A percentile compares a stretch with the other conserved stretches of the same genome.
Conservation (phyloP, 1,284 basidiomycete genomes). For the Naganishia sp. region DNA sequence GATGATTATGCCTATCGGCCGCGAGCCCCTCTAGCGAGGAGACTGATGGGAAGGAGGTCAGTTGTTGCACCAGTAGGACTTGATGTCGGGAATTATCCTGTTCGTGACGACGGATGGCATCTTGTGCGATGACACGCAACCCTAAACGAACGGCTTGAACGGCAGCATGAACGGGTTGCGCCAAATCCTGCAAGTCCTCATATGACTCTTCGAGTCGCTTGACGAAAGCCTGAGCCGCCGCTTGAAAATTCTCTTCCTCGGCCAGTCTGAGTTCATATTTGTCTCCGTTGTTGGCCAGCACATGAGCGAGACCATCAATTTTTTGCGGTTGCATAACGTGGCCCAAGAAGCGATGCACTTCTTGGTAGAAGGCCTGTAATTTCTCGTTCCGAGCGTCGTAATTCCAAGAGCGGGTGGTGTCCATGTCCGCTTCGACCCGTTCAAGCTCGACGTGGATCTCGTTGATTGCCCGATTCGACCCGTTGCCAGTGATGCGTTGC, state of each 20-base stretch:
- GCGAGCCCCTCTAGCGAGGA: slow-evolving; percentile 37
- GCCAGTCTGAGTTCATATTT: slow-evolving; percentile 40
- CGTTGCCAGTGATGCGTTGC: slow-evolving; percentile 63
- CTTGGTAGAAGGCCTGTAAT: slow-evolving; percentile 68
- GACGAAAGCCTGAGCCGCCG: slow-evolving; percentile 55
- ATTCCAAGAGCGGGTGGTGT: slow-evolving; percentile 37
- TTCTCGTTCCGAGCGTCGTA: slow-evolving; percentile 19
- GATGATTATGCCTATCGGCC: slow-evolving; percentile 19
- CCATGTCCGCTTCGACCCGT: slow-evolving; percentile 39
- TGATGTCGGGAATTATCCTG: slow-evolving; percentile 30
- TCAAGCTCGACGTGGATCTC: slow-evolving; percentile 50
- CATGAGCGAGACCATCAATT: slow-evolving; percentile 44
- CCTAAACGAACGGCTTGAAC: slow-evolving; percentile 72
- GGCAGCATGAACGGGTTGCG: slow-evolving; percentile 64
- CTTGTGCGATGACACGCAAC: slow-evolving; percentile 60
- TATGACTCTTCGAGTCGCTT: slow-evolving; percentile 56
- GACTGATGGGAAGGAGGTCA: slow-evolving; percentile 45
- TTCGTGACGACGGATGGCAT: slow-evolving; percentile 32
- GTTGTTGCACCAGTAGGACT: slow-evolving; percentile 38
- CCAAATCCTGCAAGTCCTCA: slow-evolving; percentile 66
- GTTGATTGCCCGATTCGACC: slow-evolving; percentile 58
- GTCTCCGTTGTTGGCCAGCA: slow-evolving; percentile 29
- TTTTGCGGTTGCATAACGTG: slow-evolving; percentile 45
- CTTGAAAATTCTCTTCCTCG: slow-evolving; percentile 54
- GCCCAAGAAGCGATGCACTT: slow-evolving; percentile 68